These are phyloP conservation scores for Iris macrosiphon DNA, from an alignment of 106 monocot genomes.

Conservation along the genomic window DNA sequence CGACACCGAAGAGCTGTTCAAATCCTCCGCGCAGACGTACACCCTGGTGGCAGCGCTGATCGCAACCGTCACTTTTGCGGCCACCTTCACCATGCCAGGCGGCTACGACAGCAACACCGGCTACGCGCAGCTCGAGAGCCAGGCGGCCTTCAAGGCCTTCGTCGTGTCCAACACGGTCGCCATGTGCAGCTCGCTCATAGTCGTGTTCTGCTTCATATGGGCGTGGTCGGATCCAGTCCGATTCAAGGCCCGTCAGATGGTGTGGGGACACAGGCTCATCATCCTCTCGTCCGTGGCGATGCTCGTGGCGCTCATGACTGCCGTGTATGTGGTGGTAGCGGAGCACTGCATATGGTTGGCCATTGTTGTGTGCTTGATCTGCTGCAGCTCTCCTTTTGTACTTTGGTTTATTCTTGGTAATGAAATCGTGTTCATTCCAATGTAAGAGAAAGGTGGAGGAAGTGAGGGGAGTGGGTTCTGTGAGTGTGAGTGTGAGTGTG, in stretches of 20 bases:
- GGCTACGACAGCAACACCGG: constrained; percentile 14
- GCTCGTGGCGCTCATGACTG: constrained; percentile 25
- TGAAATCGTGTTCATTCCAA: constrained; percentile 14
- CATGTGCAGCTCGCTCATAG: constrained; percentile 37
- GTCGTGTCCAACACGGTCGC: constrained; percentile 30
- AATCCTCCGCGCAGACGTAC: constrained; percentile 9
- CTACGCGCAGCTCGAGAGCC: constrained; percentile 5
- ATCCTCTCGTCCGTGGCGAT: constrained; percentile 23
- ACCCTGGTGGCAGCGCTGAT: constrained; percentile 28
- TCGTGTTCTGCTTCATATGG: constrained; percentile 35
- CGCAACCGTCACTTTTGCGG: constrained; percentile 39
- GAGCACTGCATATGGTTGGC: constrained; percentile 10
- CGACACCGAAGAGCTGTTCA: constrained; percentile 21
- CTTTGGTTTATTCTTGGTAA: constrained; percentile 7
- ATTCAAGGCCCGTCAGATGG: constrained; percentile 18
- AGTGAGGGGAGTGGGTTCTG: too few relatives aligned
- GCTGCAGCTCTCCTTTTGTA: constrained; percentile 9
- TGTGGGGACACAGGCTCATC: constrained; percentile 26
- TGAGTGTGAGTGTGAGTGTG: too few relatives aligned
- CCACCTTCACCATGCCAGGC: constrained; percentile 38
- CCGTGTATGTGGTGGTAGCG: constrained; percentile 18
- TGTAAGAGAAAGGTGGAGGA: too few relatives aligned
- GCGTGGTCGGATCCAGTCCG: constrained; percentile 18
- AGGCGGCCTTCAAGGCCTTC: constrained; percentile 24
- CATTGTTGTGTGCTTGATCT: constrained; percentile 1